A percentile compares a stretch with the other conserved stretches of the same genome.
phyloP scores from a whole-genome alignment of 345 rosid genomes.

The Gossypium thurberi region DNA sequence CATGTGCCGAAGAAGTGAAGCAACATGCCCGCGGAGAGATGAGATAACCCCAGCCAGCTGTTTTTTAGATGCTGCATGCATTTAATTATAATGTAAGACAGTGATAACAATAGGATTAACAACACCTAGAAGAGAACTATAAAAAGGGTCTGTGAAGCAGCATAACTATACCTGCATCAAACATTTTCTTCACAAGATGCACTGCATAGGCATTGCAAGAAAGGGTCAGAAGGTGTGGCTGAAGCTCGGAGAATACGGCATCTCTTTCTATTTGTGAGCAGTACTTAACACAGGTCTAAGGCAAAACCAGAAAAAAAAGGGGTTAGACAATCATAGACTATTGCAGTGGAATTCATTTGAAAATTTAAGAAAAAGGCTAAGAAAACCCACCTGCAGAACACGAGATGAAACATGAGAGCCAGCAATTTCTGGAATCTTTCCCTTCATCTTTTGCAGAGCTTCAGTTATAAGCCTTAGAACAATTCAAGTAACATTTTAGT shows the following conservation, averaged over 20 bases:
- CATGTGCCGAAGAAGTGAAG: slow-evolving; percentile 76
- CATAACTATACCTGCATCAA: slow-evolving; percentile 58
- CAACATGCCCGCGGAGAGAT: slow-evolving; percentile 69
- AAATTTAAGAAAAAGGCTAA: not conserved
- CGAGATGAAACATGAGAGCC: slow-evolving; percentile 83
- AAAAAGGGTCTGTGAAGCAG: not conserved
- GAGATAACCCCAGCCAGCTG: slow-evolving; percentile 68
- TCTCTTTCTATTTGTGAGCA: slow-evolving; percentile 77
- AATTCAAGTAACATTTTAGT: not conserved
- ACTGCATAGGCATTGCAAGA: slow-evolving; percentile 60
- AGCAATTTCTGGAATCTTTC: slow-evolving; percentile 86
- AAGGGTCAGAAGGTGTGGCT: slow-evolving; percentile 67
- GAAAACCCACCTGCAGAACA: slow-evolving; percentile 68
- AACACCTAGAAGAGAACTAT: not conserved
- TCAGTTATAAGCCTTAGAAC: slow-evolving; percentile 54
- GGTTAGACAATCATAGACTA: not conserved
- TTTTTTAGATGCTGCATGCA: slow-evolving; percentile 63
- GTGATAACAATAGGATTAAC: not conserved
- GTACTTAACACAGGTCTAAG: slow-evolving; percentile 72
- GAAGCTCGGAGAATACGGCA: slow-evolving; percentile 61
- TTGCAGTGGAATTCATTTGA: not conserved
- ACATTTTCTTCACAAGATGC: slow-evolving; percentile 74
- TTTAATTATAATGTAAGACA: not conserved
- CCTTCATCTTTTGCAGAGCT: slow-evolving; percentile 80
- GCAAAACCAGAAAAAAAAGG: slow-evolving; percentile 7